Evolutionary conservation across 768 basidiomycete genomes (phyloP), one percentile per base, ranked within the genome.

Genomic region (Tephrocybe sp.): DNA sequence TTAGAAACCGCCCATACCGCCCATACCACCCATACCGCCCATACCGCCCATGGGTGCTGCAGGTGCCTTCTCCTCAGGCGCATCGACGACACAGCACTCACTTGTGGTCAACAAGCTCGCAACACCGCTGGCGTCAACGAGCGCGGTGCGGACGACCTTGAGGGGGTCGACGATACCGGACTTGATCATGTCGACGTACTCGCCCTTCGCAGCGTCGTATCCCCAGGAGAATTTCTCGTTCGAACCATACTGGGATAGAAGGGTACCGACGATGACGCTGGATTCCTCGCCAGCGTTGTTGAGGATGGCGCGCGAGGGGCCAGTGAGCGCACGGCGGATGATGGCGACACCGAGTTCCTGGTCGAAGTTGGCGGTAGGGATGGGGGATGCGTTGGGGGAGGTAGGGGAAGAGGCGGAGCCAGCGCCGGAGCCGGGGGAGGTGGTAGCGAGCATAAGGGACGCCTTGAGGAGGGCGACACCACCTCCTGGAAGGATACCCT

Each of bases 401-500:
- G 77, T 68, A 0, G 82, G 79, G 1, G 78, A 73, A 18, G 68
- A 68, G 10, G 79, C 60, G n/a, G 82, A 75, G 34, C 34, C 34
- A n/a, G 34, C 34, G 17, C 78, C 71, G 38, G 69, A 66, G 2
- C 75, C 73, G 1, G 81, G 76, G 15, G 77, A 71, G 25, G 69
- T 70, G 33, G 85, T 85, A 10, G 80, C 73, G 40, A 94, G 83
- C 51, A 86, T 77, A 32, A 88, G 75, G 21, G 81, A 84, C 3
- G 92, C 90, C 70, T 93, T 93, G 64, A 97, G 82, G 20, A 97
- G 82, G 23, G 96, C 95, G 26, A 92, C 86, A 68, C 95, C 95
- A 64, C 96, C 96, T 38, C 96, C 96, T 46, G 96, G 96, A 28
- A 98, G 87, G 63, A 98, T 97, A 65, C 96, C 96, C 70, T 99